Evolutionary conservation across 306 rosid species (phyloP), one percentile per base, ranked within the genome.

Genomic region (Quercus ilex): DNA sequence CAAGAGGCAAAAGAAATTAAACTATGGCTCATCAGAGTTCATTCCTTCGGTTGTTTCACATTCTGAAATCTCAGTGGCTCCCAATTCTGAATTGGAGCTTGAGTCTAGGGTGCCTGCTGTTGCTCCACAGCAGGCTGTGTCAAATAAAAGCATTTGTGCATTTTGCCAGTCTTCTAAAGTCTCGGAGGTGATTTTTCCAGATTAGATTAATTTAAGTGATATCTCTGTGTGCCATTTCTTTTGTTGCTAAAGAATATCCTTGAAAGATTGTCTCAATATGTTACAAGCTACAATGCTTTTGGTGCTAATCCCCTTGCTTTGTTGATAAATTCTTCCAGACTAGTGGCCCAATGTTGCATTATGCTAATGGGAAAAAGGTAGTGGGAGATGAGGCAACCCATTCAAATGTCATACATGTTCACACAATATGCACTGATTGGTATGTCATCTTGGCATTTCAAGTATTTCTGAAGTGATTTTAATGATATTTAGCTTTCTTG

Each of bases 311-410:
- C 19, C 70, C 11, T 74, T 63, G 64, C 26, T 23, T 78, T 74
- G 5, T 28, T 73, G 68, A 21, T 77, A 46, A 62, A 46, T 55
- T 68, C 30, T 76, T 82, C 81, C 84, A 95, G 99, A 89, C 59
- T 78, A 90, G 92, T 49, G 99, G 98, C 73, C 85, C 92, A 65
- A 74, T 95, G 86, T 82, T 95, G 73, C 96, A 90, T 86, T 95
- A 89, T 88, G 84, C 83, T 57, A 82, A 85, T 81, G 99, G 90
- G 58, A 82, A 80, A 43, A 67, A 49, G 53, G 93, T 91, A 57
- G 75, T 55, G 0, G 98, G 91, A 79, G 83, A 84, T 71, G 93
- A 89, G 38, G 93, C 93, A 71, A 49, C 11, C 78, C 84, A 55
- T 70, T 79, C 94, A 51, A 84, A 88, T 85, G 99, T 88, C 56